Evolutionary conservation across 192 early-diverging fungal species (phyloP).

Genomic region (Endogone sp.): DNA sequence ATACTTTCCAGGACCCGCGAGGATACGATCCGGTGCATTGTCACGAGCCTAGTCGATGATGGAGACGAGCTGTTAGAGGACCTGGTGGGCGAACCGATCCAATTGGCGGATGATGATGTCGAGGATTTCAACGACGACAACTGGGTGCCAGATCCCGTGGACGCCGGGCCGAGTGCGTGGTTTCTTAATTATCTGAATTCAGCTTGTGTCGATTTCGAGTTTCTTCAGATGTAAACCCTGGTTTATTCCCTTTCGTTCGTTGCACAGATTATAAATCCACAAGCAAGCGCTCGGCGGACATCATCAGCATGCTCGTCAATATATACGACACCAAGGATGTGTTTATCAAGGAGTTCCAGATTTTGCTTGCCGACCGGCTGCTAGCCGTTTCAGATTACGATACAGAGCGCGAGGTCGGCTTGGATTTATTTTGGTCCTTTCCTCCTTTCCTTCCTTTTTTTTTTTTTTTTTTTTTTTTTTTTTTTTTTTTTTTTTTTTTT

Average conservation of each 20-base stretch:
- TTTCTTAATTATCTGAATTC: no score
- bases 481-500: neutral
- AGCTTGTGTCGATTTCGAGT: no score
- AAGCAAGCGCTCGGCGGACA: conserved; percentile 45
- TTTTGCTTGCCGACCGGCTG: conserved; percentile 47
- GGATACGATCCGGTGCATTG: conserved; percentile 66
- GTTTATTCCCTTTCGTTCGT: conserved; percentile 1
- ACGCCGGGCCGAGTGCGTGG: conserved; percentile 42
- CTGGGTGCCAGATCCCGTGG: conserved; percentile 63
- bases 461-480: conserved; percentile 5
- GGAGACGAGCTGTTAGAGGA: conserved; percentile 51
- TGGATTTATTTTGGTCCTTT: no score
- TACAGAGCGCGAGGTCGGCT: conserved; percentile 55
- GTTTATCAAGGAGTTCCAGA: conserved; percentile 70
- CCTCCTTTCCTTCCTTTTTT: neutral
- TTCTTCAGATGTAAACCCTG: neutral
- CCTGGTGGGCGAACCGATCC: conserved; percentile 18
- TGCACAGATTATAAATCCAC: conserved; percentile 18
- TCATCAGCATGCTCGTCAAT: conserved; percentile 59
- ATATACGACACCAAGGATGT: conserved; percentile 68
- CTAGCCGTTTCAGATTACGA: conserved; percentile 45
- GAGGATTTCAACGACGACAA: conserved; percentile 40
- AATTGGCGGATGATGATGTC: conserved; percentile 39
- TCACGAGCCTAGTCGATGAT: conserved; percentile 62
- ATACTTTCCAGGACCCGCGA: conserved; percentile 37